These are phyloP conservation scores for Pseudoperonospora humuli DNA, from an alignment of 352 stramenopile genomes.

Conservation along the genomic window DNA sequence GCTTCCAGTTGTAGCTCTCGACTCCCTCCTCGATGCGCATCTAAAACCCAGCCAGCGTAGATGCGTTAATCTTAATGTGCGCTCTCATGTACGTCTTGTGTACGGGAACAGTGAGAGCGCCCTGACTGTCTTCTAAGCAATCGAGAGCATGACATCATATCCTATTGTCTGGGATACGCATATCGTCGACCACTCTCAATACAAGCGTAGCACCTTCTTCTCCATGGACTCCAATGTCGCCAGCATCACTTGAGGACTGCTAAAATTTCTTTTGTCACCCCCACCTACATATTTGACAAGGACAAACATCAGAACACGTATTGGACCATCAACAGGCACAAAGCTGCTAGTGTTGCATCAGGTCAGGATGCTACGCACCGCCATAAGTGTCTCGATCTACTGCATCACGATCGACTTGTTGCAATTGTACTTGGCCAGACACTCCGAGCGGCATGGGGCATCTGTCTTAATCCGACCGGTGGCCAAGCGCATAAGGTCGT, in stretches of 20 bases:
- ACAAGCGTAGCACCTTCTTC: conserved; percentile 38
- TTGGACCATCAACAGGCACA: background rate
- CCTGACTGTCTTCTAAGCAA: too few relatives aligned
- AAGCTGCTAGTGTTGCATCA: background rate
- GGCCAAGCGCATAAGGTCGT: too few relatives aligned
- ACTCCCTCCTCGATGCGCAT: too few relatives aligned
- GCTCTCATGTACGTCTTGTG: too few relatives aligned
- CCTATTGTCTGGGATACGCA: too few relatives aligned
- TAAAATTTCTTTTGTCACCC: conserved; percentile 84
- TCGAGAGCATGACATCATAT: too few relatives aligned
- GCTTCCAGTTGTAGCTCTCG: too few relatives aligned
- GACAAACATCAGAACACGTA: background rate
- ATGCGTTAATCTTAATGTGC: too few relatives aligned
- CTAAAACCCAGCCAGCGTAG: too few relatives aligned
- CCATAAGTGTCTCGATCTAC: conserved; percentile 84
- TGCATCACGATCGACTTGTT: conserved; percentile 88
- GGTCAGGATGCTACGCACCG: conserved; percentile 20
- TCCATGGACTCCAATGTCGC: conserved; percentile 74
- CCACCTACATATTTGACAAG: conserved; percentile 38
- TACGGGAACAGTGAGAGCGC: too few relatives aligned
- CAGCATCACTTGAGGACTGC: conserved; percentile 85
- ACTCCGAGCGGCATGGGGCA: conserved; percentile 93
- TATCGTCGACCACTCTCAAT: too few relatives aligned
- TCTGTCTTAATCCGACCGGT: conserved; percentile 99
- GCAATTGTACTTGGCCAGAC: conserved; percentile 98